Conservation (phyloP, 768 basidiomycete species). For the Xanthoconium stramineum region DNA sequence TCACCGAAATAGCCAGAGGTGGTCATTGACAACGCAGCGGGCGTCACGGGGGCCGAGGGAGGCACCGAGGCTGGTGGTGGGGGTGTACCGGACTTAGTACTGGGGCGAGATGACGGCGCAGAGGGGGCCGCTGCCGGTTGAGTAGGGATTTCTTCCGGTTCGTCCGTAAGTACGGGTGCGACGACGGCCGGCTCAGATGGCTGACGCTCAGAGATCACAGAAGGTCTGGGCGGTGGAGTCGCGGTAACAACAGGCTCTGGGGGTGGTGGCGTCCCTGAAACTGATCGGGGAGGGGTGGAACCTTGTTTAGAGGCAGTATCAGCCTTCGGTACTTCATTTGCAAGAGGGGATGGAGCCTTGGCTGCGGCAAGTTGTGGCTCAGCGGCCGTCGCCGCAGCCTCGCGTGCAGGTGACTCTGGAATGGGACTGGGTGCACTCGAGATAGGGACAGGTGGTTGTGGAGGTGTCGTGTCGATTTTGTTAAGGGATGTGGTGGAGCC, state of each 20-base stretch:
- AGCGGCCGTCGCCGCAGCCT: constrained; percentile 42
- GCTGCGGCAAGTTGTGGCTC: constrained; percentile 23
- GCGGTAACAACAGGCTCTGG: constrained; percentile 16
- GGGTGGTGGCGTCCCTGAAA: constrained; percentile 19
- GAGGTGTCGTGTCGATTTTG: constrained; percentile 33
- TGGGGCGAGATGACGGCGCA: constrained; percentile 12
- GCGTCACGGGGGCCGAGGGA: constrained; percentile 24
- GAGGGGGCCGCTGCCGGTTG: constrained; percentile 5
- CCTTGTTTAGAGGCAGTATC: constrained; percentile 15
- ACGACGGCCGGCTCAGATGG: constrained; percentile 27
- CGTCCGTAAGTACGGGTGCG: constrained; percentile 48
- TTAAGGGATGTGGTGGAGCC: constrained; percentile 29
- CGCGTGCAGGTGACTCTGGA: constrained; percentile 63
- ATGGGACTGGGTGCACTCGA: constrained; percentile 57
- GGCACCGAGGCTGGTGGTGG: constrained; percentile 19
- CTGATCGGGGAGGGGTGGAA: constrained; percentile 18
- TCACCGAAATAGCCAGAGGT: constrained; percentile 22
- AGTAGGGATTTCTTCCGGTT: constrained; percentile 37
- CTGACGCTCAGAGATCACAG: background rate
- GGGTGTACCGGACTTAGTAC: constrained; percentile 17
- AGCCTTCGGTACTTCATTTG: constrained; percentile 25
- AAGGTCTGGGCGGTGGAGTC: constrained; percentile 10
- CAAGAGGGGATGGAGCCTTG: constrained; percentile 44
- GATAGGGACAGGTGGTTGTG: constrained; percentile 18
- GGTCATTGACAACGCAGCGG: constrained; percentile 12